Evolutionary conservation across 495 filamentous ascomycete species (phyloP), one percentile per base, ranked within the genome.

Genomic region (Clavariopsis aquatica): DNA sequence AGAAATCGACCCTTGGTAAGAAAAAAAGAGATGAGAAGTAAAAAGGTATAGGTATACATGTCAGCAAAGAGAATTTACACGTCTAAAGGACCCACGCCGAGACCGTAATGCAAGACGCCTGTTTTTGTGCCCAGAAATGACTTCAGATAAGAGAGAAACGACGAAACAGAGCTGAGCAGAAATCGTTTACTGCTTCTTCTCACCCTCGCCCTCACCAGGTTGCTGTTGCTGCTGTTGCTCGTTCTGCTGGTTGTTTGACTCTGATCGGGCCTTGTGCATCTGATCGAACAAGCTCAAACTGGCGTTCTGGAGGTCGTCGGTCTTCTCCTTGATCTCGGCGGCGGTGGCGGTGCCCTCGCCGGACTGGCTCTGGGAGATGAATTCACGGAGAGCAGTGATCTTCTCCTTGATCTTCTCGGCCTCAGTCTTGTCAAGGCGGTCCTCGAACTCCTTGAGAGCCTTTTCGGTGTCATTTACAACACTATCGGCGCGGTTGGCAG

Each of bases 391-490:
- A 69, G 81, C 75, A 62, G 84, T 78, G 71, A 98, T 96, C 90
- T 98, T 98, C 85, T 96, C 91, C 72, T 84, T 86, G 80, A 98
- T 92, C 73, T 84, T 81, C 55, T 96, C 88, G 51, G 90, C 91
- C 84, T 98, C 94, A 60, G 88, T 77, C 89, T 98, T 98, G 85
- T 98, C 93, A 20, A 98, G 88, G 76, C 86, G 91, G 79, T 96
- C 91, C 73, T 93, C 87, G 72, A 89, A 92, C 78, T 98, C 94
- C 84, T 93, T 96, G 49, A 98, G 84, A 31, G 93, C 93, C 83
- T 96, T 96, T 85, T 98, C 94, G 36, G 95, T 98, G 74, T 98
- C 95, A 82, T 92, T 97, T 68, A 96, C 76, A 52, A 98, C 93
- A 75, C 88, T 90, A 81, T 98, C 94, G 70, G 94, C 92, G 65